Conservation (phyloP, 495 filamentous ascomycete genomes). For the Penicillium arizonense region DNA sequence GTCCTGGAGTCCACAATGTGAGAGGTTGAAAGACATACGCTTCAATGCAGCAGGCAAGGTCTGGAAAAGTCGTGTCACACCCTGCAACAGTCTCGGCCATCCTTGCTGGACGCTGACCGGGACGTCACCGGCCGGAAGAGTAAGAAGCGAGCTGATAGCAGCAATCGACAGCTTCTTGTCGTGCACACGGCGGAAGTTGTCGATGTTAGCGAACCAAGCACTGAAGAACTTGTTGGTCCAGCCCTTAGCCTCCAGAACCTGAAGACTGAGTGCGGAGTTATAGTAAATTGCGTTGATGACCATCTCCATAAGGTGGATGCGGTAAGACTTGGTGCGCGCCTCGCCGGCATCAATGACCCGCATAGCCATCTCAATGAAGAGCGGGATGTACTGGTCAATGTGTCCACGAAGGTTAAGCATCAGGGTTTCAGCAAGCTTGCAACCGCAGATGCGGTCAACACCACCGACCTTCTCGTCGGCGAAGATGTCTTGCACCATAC, state of each 20-base stretch:
- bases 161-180: conserved; percentile 98
- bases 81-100: conserved; percentile 93
- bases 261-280: conserved; percentile 79
- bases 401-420: conserved; percentile 94
- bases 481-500: conserved; percentile 77
- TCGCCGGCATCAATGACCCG: conserved; percentile 67
- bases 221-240: conserved; percentile 99
- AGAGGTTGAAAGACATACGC: conserved; percentile 48
- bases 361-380: conserved; percentile 91
- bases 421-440: conserved; percentile 94
- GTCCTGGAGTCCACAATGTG: neutral
- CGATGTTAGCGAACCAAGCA: conserved; percentile 95
- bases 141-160: conserved; percentile 82
- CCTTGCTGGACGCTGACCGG: conserved; percentile 88
- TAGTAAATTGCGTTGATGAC: conserved; percentile 98
- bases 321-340: conserved; percentile 78
- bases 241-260: conserved; percentile 80
- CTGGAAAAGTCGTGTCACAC: conserved; percentile 87
- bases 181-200: conserved; percentile 88
- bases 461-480: conserved; percentile 86
- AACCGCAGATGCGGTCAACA: conserved; percentile 96
- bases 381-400: conserved; percentile 80
- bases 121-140: conserved; percentile 70
- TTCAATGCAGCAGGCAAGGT: conserved; percentile 83
- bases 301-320: conserved; percentile 98